A percentile compares a stretch with the other conserved stretches of the same genome.
Conservation (phyloP, 2,329 filamentous ascomycete species). For the Elsinoe ampelina region DNA sequence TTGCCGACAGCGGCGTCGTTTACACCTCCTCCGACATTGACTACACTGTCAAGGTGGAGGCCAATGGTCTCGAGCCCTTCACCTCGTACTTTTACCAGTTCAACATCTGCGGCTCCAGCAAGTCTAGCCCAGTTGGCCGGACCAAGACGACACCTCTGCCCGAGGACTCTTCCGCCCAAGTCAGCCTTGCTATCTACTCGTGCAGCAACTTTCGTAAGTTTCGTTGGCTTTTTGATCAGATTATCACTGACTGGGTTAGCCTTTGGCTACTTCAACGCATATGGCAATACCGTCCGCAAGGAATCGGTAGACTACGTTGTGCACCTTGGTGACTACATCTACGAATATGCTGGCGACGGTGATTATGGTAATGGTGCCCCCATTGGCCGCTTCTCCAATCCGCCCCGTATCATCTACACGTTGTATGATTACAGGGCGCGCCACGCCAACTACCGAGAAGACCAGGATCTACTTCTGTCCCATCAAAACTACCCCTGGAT, state of each 20-base stretch:
- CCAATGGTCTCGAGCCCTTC: constrained; percentile 50
- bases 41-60: constrained; percentile 67
- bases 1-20: constrained; percentile 49
- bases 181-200: constrained; percentile 60
- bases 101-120: constrained; percentile 54
- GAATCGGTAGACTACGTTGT: constrained; percentile 41
- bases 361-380: constrained; percentile 25
- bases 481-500: constrained; percentile 55
- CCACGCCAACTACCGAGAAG: constrained; percentile 51
- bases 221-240: constrained; percentile 17
- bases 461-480: constrained; percentile 48
- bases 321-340: constrained; percentile 50
- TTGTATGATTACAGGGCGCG: constrained; percentile 52
- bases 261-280: constrained; percentile 39
- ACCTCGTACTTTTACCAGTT: constrained; percentile 65
- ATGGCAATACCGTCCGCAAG: constrained; percentile 32
- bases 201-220: constrained; percentile 57
- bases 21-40: constrained; percentile 67
- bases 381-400: constrained; percentile 45
- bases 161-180: constrained; percentile 46
- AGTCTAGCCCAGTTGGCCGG: constrained; percentile 52
- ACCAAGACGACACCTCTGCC: constrained; percentile 59
- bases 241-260: constrained; percentile 23
- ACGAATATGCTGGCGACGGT: constrained; percentile 44
- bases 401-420: constrained; percentile 43